phyloP scores from a whole-genome alignment of 106 monocot genomes.

The Dendrobium huoshanense region DNA sequence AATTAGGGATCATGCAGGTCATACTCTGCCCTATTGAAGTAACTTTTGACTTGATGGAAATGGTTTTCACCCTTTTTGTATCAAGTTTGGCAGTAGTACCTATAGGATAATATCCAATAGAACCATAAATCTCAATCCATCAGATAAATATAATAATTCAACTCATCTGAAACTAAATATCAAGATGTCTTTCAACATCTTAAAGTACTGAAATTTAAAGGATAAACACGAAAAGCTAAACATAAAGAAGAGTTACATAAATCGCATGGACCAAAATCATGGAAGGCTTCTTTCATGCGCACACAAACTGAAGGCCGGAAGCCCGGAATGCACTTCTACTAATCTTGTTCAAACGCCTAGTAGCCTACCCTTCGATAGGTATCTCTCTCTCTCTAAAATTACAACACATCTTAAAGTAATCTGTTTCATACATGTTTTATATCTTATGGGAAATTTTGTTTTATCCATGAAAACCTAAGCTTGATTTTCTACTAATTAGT shows the following conservation, averaged over 20 bases:
- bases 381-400: too few relatives aligned
- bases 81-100: conserved; percentile 1
- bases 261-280: not conserved
- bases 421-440: too few relatives aligned
- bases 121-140: conserved; percentile 5
- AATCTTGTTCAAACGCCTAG: too few relatives aligned
- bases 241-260: not conserved
- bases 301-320: too few relatives aligned
- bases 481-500: too few relatives aligned
- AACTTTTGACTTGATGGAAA: conserved; percentile 23
- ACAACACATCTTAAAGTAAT: too few relatives aligned
- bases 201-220: not conserved
- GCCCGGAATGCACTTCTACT: too few relatives aligned
- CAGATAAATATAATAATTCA: not conserved
- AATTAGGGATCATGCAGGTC: not conserved
- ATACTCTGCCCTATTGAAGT: conserved; percentile 3
- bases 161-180: not conserved
- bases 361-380: too few relatives aligned
- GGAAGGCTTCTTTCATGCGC: too few relatives aligned
- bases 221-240: not conserved
- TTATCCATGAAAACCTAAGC: too few relatives aligned
- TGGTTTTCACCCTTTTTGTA: conserved; percentile 2
- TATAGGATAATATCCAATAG: conserved; percentile 2
- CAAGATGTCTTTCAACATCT: not conserved
- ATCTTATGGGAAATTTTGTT: too few relatives aligned